Base-by-base conservation (phyloP, 2,329 filamentous ascomycete genomes). In the Lasiodiplodia citricola region DNA sequence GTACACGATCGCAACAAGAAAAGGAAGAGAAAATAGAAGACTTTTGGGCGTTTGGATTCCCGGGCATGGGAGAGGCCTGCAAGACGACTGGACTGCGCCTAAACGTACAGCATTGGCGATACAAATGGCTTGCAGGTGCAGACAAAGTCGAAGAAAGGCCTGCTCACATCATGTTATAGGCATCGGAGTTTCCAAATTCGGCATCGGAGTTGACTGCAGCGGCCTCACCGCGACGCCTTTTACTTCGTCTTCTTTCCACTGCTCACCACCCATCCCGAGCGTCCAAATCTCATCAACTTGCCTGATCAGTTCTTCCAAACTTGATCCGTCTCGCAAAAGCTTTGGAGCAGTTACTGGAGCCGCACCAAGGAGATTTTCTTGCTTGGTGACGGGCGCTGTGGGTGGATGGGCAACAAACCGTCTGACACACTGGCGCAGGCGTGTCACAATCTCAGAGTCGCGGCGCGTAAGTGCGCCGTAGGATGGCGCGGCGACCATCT, bases 211-310 rank as follows among this genome's bases (percentile, higher is more conserved):
- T 13, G 14, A 25, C 18, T 52, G 44, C 18, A 35, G 25, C n/a
- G 60, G 60, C 18, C 44, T 31, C 5, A 64, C 60, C 10, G 60
- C 60, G 14, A 64, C 44, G 6, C 60, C 60, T 23, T 52, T 52
- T 7, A 51, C 31, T 18, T 64, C 60, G n/a, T 64, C 47, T 4
- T 64, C 60, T 52, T 52, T 67, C 65, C 65, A 67, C 35, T 67
- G 54, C 4, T 60, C 41, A 14, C 65, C 65, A 13, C 65, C 65
- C 13, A 67, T 14, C 1, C 54, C 65, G 14, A 67, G 31, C n/a
- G 65, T 60, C 65, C 65, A 67, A 37, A 67, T 50, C 5, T 58
- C 54, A n/a, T 67, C 65, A 0, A 60, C 41, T 28, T 54, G 54
- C 28, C 14, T 50, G n/a, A 55, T 55, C 18, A 67, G 38, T 14